A percentile compares a stretch with the other conserved stretches of the same genome.
These are phyloP conservation scores for Eragrostis curvula DNA, from an alignment of 176 grass and related monocot species.

Conservation along the genomic window DNA sequence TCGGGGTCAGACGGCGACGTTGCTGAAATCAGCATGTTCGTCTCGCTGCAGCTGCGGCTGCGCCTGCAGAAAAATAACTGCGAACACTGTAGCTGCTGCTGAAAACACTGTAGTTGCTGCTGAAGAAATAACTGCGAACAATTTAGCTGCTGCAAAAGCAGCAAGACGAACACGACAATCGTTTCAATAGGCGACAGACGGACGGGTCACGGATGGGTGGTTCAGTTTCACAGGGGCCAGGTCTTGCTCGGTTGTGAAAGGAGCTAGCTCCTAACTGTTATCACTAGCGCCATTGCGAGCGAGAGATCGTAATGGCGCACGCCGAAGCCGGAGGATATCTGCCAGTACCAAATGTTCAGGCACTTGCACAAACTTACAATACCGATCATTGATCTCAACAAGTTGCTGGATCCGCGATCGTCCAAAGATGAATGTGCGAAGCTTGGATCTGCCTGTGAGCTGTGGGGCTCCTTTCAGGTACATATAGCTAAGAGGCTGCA, in stretches of 20 bases:
- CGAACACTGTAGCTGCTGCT: no score
- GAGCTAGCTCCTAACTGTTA: not conserved
- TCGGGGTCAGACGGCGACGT: no score
- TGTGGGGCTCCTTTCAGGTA: constrained; percentile 69
- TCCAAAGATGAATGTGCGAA: constrained; percentile 31
- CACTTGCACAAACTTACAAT: constrained; percentile 30
- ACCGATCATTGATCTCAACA: constrained; percentile 48
- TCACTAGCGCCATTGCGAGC: not conserved
- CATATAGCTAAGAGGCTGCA: not conserved
- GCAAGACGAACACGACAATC: no score
- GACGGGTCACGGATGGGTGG: no score
- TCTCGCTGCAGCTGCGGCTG: no score
- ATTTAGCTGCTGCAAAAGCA: no score
- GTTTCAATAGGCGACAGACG: no score
- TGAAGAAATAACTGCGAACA: no score
- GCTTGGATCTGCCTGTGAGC: constrained; percentile 42
- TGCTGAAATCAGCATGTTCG: no score
- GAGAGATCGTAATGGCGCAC: constrained; percentile 18
- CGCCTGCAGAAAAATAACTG: no score
- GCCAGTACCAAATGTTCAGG: constrained; percentile 50
- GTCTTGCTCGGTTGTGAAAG: not conserved
- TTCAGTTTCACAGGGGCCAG: not conserved
- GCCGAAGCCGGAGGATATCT: constrained; percentile 22
- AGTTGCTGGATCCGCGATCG: constrained; percentile 33
- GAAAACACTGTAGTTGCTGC: no score